A percentile compares a stretch with the other conserved stretches of the same genome.
phyloP scores from a whole-genome alignment of 2,329 filamentous ascomycete genomes.

The Neonectria magnoliae region DNA sequence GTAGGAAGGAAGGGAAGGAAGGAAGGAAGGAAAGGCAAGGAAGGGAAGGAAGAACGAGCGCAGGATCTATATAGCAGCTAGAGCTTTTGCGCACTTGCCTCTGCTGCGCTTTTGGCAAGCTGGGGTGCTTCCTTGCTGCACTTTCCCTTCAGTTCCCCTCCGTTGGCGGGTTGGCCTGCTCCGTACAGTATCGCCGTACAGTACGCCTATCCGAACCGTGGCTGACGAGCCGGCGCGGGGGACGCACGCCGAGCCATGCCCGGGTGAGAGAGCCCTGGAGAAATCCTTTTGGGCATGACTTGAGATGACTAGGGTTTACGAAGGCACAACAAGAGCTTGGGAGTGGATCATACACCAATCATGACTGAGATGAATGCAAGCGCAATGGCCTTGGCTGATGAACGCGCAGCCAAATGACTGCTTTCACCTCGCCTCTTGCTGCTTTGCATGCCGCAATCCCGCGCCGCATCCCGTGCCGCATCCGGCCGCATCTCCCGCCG shows the following conservation, averaged over 20 bases:
- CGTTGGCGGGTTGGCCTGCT: neutral
- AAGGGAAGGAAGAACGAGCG: neutral
- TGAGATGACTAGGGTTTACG: neutral
- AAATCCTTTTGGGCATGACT: neutral
- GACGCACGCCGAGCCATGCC: neutral
- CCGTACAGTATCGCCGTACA: constrained; percentile 21
- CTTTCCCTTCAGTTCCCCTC: neutral
- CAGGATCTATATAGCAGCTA: neutral
- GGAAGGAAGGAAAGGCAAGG: too few relatives aligned
- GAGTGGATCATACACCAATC: neutral
- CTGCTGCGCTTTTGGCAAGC: neutral
- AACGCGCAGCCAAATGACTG: neutral
- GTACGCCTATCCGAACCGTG: neutral
- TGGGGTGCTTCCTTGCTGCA: neutral
- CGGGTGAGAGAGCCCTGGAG: neutral
- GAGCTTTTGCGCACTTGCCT: neutral
- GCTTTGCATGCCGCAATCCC: neutral
- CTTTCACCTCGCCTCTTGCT: neutral
- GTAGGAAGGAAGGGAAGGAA: neutral
- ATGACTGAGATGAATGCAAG: neutral
- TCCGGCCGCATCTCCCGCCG: neutral
- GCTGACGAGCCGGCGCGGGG: neutral
- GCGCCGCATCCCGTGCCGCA: neutral
- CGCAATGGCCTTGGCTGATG: neutral
- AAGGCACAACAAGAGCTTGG: too few relatives aligned